Percentiles rank a stretch among this genome's conserved stretches.
Evolutionary conservation across 2,329 filamentous ascomycete genomes (phyloP).

Genomic region (Penicillium brevicompactum): DNA sequence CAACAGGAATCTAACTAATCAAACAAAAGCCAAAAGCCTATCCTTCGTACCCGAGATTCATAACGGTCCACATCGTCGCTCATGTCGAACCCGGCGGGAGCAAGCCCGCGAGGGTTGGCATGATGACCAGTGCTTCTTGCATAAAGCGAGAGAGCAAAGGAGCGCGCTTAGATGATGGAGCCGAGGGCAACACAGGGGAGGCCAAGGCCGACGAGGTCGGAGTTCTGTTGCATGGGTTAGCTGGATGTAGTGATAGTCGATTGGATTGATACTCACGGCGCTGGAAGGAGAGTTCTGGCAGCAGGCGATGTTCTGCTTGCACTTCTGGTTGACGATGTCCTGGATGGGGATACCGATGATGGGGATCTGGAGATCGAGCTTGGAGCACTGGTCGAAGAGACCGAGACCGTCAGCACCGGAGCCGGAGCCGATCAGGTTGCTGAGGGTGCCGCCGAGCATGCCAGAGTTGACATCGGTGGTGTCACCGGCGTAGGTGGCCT

Average conservation of each 20-base stretch:
- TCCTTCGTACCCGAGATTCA: constrained; percentile 20
- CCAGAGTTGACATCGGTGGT: constrained; percentile 35
- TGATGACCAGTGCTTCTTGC: constrained; percentile 15
- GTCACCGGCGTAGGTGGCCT: constrained; percentile 40
- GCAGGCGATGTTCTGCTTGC: constrained; percentile 45
- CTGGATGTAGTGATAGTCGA: rapidly evolving
- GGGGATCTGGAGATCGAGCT: constrained; percentile 34
- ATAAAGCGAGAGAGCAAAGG: constrained; percentile 11
- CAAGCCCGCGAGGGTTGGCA: constrained; percentile 1
- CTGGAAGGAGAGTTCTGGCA: constrained; percentile 39
- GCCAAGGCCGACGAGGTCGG: constrained; percentile 37
- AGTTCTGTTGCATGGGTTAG: constrained; percentile 26
- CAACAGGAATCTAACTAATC: constrained; percentile 25
- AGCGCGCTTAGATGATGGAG: constrained; percentile 38
- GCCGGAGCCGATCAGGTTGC: constrained; percentile 37
- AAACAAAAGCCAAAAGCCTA: constrained; percentile 14
- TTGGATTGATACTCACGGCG: constrained; percentile 25
- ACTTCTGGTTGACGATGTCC: constrained; percentile 41
- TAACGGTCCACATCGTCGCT: constrained; percentile 15
- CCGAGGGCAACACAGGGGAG: constrained; percentile 44
- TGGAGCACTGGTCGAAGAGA: constrained; percentile 47
- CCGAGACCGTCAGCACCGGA: constrained; percentile 37
- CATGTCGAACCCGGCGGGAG: background rate
- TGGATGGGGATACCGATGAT: constrained; percentile 32
- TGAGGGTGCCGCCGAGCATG: constrained; percentile 36